These are phyloP conservation scores for Mucor saturninus DNA, from an alignment of 371 early-diverging fungal species.

Conservation along the genomic window DNA sequence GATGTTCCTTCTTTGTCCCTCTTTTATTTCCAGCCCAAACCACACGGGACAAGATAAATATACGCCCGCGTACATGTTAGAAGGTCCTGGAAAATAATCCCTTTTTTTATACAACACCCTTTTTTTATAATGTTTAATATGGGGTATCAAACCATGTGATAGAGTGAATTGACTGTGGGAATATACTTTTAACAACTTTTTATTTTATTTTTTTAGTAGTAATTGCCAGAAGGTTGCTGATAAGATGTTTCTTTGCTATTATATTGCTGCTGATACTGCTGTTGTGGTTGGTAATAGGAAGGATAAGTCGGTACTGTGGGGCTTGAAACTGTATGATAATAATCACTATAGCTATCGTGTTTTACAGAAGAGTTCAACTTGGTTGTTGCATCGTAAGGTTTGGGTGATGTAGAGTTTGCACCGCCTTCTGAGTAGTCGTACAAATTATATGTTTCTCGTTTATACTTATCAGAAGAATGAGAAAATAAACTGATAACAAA, in stretches of 20 bases:
- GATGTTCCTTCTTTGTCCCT: too few relatives aligned
- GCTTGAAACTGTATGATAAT: slow-evolving; percentile 5
- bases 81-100: too few relatives aligned
- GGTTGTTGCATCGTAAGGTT: background rate
- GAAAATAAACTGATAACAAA: slow-evolving; percentile 28
- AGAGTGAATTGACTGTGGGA: too few relatives aligned
- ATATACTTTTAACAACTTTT: too few relatives aligned
- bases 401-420: background rate
- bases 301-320: slow-evolving; percentile 3
- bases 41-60: too few relatives aligned
- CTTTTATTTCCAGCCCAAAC: too few relatives aligned
- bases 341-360: slow-evolving; percentile 10
- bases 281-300: slow-evolving; percentile 4
- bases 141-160: too few relatives aligned
- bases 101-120: too few relatives aligned
- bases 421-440: slow-evolving; percentile 11
- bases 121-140: too few relatives aligned
- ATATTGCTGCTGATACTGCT: background rate
- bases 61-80: too few relatives aligned
- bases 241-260: background rate
- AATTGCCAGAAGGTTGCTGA: background rate
- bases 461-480: background rate
- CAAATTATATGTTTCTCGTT: slow-evolving; percentile 9
- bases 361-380: slow-evolving; percentile 1
- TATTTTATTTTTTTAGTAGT: background rate